Evolutionary conservation across 1,284 basidiomycete genomes (phyloP), one percentile per base, ranked within the genome.

Genomic region (Xerocomus amazonicus): DNA sequence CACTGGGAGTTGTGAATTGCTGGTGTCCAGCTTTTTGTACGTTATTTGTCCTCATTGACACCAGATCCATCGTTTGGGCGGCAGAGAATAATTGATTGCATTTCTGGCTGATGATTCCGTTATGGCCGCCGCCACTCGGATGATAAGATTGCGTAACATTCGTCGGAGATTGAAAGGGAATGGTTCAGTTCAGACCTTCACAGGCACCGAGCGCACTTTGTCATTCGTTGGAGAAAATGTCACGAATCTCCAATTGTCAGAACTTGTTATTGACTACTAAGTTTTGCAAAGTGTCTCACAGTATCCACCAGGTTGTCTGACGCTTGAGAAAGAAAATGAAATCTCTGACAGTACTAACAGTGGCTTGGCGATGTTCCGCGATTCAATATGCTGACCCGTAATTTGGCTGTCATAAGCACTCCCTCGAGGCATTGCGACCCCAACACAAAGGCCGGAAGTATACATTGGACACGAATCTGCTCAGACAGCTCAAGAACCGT

Each of bases 1-100:
- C 62, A 67, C 62, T 59, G 40, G 16, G 16, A 27, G 27, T 13
- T 16, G 27, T 31, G 45, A 16, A 4, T 12, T 34, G 23, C 14
- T 12, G 35, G 17, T 23, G 34, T 36, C 32, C 9, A 52, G 53
- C 48, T 28, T 67, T 62, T 66, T 67, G 60, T 63, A 66, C 50
- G 53, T 65, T 67, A 56, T 63, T 67, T 67, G 65, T 58, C 47
- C 53, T 58, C 65, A 60, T 65, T 66, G 62, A 62, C 40, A 35
- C 43, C 29, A 49, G 59, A 64, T 60, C 53, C 58, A 55, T 39
- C 38, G 51, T 53, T 58, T 14, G 51, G 46, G 50, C 42, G 45
- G 53, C 33, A 48, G 32, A 35, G 6, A 44, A 23, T 42, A 52
- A 55, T 55, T 58, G 39, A 23, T 48, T 44, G 36, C 26, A 29